Evolutionary conservation across 2,329 filamentous ascomycete species (phyloP), one percentile per base, ranked within the genome.

Genomic region (Diaporthe helianthi): DNA sequence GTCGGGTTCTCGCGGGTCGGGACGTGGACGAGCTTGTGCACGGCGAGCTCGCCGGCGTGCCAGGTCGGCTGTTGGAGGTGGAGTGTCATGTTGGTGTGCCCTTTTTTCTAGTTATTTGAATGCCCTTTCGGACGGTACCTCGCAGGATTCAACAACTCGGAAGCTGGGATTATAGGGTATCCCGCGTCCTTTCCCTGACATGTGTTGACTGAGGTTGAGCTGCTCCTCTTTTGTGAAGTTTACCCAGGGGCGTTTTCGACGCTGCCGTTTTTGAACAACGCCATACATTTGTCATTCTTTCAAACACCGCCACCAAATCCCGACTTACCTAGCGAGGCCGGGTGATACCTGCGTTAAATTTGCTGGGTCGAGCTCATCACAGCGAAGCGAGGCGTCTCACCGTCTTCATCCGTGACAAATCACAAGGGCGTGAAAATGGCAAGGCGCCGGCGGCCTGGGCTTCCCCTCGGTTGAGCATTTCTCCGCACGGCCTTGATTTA

Each of bases 1-100:
- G 91, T 94, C 0, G 93, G 92, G 74, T 96, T 94, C 58, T 87
- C 83, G 3, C 80, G 77, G 55, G 19, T 51, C 0, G 90, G 89
- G 0, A 90, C 82, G 41, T 82, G 84, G 69, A 94, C 84, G 6
- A 90, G 82, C 19, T 80, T 77, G 68, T 91, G 91, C 79, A 95
- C 87, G 60, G 85, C 83, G 51, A 83, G 75, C 79, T 95, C 92
- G 73, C 92, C 92, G 12, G 85, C 78, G 78, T 92, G 89, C 83
- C 87, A 93, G 38, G 58, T 5, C 3, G 58, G 61, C 31, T 31
- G 65, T 15, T 55, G 29, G 31, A 68, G 65, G 22, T 68, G 54
- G n/a, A 70, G 7, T 5, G 69, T 51, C 65, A 70, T 70, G 41
- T 10, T 51, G 38, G 12, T 61, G 19, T 47, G 6, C 5, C n/a